These are phyloP conservation scores for Didymella segeticola DNA, from an alignment of 2,329 filamentous ascomycete species.

Conservation along the genomic window DNA sequence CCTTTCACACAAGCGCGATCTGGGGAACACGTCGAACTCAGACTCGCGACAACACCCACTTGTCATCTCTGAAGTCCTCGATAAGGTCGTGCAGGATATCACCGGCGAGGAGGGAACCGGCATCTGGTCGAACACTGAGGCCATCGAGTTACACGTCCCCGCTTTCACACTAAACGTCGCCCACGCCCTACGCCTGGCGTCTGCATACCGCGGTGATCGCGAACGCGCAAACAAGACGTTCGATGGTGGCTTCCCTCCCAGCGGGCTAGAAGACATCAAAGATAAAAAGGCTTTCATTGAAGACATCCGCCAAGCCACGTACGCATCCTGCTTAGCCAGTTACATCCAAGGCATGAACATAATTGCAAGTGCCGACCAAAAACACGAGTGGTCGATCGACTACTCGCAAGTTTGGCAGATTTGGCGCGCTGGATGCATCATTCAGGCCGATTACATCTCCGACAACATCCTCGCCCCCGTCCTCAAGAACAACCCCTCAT, in stretches of 20 bases:
- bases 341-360: constrained; percentile 72
- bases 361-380: constrained; percentile 64
- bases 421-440: constrained; percentile 75
- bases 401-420: constrained; percentile 63
- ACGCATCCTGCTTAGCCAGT: constrained; percentile 65
- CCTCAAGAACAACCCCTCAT: constrained; percentile 41
- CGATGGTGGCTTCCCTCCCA: constrained; percentile 51
- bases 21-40: constrained; percentile 17
- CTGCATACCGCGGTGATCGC: constrained; percentile 65
- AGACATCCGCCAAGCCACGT: constrained; percentile 66
- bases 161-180: constrained; percentile 68
- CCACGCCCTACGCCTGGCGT: constrained; percentile 69
- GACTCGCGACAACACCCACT: constrained; percentile 45
- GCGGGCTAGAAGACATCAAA: constrained; percentile 37
- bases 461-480: constrained; percentile 61
- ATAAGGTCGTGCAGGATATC: constrained; percentile 75
- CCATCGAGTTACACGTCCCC: constrained; percentile 67
- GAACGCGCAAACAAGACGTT: constrained; percentile 58
- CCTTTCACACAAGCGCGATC: constrained; percentile 62
- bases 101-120: constrained; percentile 72
- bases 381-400: constrained; percentile 66
- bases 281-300: constrained; percentile 59
- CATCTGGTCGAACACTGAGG: constrained; percentile 69
- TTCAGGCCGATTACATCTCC: constrained; percentile 70
- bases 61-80: constrained; percentile 67